Evolutionary conservation across 148 eudicot species (phyloP).

Genomic region (Camellia lanceoleosa): DNA sequence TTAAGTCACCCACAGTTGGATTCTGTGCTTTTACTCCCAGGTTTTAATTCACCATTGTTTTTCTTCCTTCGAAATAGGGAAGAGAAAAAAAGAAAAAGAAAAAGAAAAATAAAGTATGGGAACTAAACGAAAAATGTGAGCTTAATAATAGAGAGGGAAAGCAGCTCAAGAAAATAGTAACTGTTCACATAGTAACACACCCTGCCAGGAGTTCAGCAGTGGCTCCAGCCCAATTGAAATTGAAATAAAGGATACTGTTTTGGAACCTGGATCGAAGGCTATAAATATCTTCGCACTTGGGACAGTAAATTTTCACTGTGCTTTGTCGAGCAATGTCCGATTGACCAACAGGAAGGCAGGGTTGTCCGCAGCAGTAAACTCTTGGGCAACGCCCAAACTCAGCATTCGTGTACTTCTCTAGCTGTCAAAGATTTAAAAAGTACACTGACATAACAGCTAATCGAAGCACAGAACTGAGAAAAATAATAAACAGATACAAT

Average conservation of each 20-base stretch:
- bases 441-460: conserved; percentile 9
- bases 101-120: neutral
- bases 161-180: neutral
- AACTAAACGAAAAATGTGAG: neutral
- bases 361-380: conserved; percentile 73
- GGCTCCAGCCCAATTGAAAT: neutral
- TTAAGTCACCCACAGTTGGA: neutral
- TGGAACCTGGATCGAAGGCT: conserved; percentile 73
- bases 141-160: neutral
- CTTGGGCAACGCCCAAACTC: conserved; percentile 80
- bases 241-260: conserved; percentile 69
- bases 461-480: neutral
- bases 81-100: too few relatives aligned
- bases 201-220: neutral
- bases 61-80: too few relatives aligned
- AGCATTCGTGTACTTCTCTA: conserved; percentile 65
- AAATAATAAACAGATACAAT: too few relatives aligned
- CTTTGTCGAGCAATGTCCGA: conserved; percentile 73
- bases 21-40: neutral
- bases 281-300: conserved; percentile 72
- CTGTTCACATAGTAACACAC: neutral
- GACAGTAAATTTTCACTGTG: conserved; percentile 75
- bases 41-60: too few relatives aligned
- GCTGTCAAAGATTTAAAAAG: conserved; percentile 33
- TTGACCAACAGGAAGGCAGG: conserved; percentile 79